Evolutionary conservation across 1,284 basidiomycete genomes (phyloP), one percentile per base, ranked within the genome.

Genomic region (Ganoderma lingzhi): DNA sequence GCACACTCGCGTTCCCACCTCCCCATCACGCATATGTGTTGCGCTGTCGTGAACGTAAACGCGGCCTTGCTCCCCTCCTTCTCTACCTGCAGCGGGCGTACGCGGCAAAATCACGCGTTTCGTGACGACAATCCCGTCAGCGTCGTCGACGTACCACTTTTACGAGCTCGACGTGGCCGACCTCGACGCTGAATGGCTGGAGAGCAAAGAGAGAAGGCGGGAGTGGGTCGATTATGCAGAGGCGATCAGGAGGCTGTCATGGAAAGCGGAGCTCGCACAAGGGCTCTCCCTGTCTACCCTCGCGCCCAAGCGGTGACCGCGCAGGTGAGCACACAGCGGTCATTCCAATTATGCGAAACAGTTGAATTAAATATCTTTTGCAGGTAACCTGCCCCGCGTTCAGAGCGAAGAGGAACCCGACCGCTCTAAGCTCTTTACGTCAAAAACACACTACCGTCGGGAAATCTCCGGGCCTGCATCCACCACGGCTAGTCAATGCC

Each of bases 191-290:
- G 89, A 91, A 69, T 95, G 93, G 93, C 83, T 93, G 71, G 93
- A 95, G 79, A 83, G 86, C 75, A 84, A 88, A 73, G 93, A 95
- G 82, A 87, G 93, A 70, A 84, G 84, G 78, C 83, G 93, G 76
- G 93, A 95, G 82, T 94, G 93, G 93, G 93, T 95, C 75, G 93
- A 94, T 80, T 94, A 90, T 76, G 86, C 89, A 64, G 93, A 94
- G 82, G 93, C 93, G 23, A 81, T 89, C 73, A 82, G 84, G 75
- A 84, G 93, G 73, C 78, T 95, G 61, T 85, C 89, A 70, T 95
- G 93, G 93, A 95, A 95, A 78, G 81, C 86, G 14, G 93, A 95
- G 82, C 85, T 95, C 64, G 87, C 88, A 23, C 90, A 93, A 79
- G 93, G 88, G 62, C 82, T 93, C 67, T 84, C 85, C 76, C 83